A percentile compares a stretch with the other conserved stretches of the same genome.
phyloP scores from a whole-genome alignment of 2,329 filamentous ascomycete genomes.

The Cladosporium sp. region DNA sequence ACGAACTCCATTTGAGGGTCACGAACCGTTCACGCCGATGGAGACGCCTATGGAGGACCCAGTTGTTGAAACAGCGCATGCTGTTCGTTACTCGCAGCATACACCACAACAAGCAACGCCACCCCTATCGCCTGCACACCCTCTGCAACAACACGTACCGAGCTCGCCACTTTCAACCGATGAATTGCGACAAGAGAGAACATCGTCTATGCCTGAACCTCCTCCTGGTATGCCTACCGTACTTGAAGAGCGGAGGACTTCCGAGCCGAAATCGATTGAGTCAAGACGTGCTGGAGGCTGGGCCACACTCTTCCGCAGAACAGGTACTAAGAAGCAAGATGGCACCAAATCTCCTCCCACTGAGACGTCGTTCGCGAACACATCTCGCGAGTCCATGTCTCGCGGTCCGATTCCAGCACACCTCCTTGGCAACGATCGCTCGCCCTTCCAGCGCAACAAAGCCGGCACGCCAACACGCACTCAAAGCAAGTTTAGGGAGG shows the following conservation, averaged over 20 bases:
- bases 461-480: slow-evolving; percentile 68
- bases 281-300: slow-evolving; percentile 46
- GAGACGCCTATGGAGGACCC: slow-evolving; percentile 43
- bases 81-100: slow-evolving; percentile 17
- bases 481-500: slow-evolving; percentile 87
- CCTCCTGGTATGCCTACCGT: slow-evolving; percentile 30
- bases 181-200: slow-evolving; percentile 14
- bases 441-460: slow-evolving; percentile 40
- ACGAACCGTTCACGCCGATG: slow-evolving; percentile 31
- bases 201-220: slow-evolving; percentile 19
- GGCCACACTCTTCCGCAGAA: slow-evolving; percentile 71
- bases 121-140: slow-evolving; percentile 29
- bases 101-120: slow-evolving; percentile 27
- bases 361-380: slow-evolving; percentile 75
- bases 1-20: slow-evolving; percentile 4
- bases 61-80: slow-evolving; percentile 46
- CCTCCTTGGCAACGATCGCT: slow-evolving; percentile 35
- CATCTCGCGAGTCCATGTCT: slow-evolving; percentile 81
- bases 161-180: slow-evolving; percentile 1
- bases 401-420: slow-evolving; percentile 50
- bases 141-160: slow-evolving; percentile 13
- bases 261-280: slow-evolving; percentile 44
- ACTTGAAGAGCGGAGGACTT: slow-evolving; percentile 19
- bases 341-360: slow-evolving; percentile 54
- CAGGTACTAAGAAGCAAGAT: slow-evolving; percentile 43